A percentile compares a stretch with the other conserved stretches of the same genome.
phyloP scores from a whole-genome alignment of 345 rosid species.

The Arabidopsis arenosa region DNA sequence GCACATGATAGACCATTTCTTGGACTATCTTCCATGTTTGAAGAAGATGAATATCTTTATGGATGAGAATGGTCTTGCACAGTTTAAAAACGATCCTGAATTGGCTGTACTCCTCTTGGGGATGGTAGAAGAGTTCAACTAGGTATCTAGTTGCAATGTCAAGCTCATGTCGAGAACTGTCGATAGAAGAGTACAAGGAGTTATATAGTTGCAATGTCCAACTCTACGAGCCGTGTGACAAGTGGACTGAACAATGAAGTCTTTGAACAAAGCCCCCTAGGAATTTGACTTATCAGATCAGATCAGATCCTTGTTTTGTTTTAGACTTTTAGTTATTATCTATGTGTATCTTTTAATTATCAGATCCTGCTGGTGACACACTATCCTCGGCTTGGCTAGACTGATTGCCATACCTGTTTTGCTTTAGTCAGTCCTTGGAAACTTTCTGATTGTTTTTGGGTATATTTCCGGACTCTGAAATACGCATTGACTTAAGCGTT shows the following conservation, averaged over 20 bases:
- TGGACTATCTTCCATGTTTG: constrained; percentile 32
- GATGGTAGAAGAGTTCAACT: constrained; percentile 21
- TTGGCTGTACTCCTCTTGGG: neutral
- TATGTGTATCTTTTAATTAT: neutral
- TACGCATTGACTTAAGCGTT: no score
- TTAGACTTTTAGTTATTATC: no score
- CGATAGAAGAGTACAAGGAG: no score
- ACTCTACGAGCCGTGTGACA: neutral
- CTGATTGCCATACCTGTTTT: neutral
- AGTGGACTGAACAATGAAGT: neutral
- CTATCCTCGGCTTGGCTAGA: neutral
- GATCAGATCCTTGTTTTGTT: neutral
- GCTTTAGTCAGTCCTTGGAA: neutral
- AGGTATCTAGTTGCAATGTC: neutral
- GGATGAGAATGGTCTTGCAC: neutral
- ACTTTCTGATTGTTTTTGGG: neutral
- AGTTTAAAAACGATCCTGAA: neutral
- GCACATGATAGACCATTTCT: constrained; percentile 33
- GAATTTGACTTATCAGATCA: neutral
- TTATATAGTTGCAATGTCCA: constrained; percentile 1
- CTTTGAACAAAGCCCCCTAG: neutral
- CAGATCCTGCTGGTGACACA: neutral
- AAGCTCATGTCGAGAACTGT: no score
- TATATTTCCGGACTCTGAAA: neutral
- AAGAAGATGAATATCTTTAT: constrained; percentile 19